Percentiles rank a stretch among this genome's conserved stretches.
Conservation (phyloP, 768 basidiomycete species). For the Solioccasus polychromus region DNA sequence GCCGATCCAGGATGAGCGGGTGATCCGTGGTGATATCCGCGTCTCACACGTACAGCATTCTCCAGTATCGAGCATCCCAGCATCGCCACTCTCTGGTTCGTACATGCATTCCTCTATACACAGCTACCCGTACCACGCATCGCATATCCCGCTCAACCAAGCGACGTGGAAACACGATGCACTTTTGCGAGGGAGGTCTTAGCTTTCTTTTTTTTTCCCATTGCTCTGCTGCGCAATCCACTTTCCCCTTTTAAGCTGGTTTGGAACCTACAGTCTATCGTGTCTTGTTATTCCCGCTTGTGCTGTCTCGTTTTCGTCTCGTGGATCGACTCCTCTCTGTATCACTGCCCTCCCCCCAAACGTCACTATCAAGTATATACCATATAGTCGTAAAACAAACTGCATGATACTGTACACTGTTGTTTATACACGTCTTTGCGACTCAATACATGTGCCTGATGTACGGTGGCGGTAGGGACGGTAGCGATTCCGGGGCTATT, state of each 20-base stretch:
- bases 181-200: slow-evolving; percentile 37
- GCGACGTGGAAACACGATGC: slow-evolving; percentile 47
- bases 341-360: slow-evolving; percentile 13
- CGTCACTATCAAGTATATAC: slow-evolving; percentile 32
- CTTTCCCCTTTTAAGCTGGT: no score
- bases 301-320: slow-evolving; percentile 10
- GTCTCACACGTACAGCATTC: slow-evolving; percentile 32
- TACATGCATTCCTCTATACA: slow-evolving; percentile 42
- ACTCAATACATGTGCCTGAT: slow-evolving; percentile 32
- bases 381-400: slow-evolving; percentile 25
- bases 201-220: neutral
- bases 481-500: neutral
- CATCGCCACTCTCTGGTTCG: slow-evolving; percentile 30
- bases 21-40: slow-evolving; percentile 30
- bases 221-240: no score
- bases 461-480: slow-evolving; percentile 12
- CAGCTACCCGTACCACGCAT: slow-evolving; percentile 42
- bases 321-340: slow-evolving; percentile 22
- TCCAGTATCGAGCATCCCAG: slow-evolving; percentile 30
- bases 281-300: slow-evolving; percentile 1
- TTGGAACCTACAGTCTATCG: slow-evolving; percentile 1
- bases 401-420: slow-evolving; percentile 34
- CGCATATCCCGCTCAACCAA: slow-evolving; percentile 36
- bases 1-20: slow-evolving; percentile 47
- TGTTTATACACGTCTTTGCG: slow-evolving; percentile 30